These are phyloP conservation scores for Pichia pseudocactophila DNA, from an alignment of 805 yeast genomes.

Conservation along the genomic window DNA sequence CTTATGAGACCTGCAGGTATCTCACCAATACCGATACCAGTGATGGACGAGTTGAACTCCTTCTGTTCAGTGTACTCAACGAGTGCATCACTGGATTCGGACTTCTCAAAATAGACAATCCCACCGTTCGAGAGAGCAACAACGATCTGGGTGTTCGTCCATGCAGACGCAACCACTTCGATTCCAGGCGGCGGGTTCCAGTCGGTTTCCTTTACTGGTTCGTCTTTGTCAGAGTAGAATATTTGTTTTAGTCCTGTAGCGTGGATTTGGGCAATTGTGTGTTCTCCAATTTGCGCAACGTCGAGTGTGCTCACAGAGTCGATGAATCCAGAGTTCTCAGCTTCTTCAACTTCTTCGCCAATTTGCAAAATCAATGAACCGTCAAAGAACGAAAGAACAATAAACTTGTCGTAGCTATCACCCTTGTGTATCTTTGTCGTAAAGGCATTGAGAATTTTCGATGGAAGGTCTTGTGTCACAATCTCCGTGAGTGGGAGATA, in stretches of 20 bases:
- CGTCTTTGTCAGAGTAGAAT: conserved; percentile 23
- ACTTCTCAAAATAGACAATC: conserved; percentile 75
- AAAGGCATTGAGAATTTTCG: conserved; percentile 52
- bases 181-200: conserved; percentile 85
- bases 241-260: conserved; percentile 60
- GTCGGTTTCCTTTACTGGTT: conserved; percentile 32
- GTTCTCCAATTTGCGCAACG: conserved; percentile 57
- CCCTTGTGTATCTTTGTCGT: conserved; percentile 41
- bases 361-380: conserved; percentile 67
- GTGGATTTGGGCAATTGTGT: conserved; percentile 66
- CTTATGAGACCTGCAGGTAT: conserved; percentile 38
- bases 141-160: conserved; percentile 60
- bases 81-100: conserved; percentile 46
- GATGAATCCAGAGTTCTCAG: conserved; percentile 48
- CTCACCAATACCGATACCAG: conserved; percentile 41
- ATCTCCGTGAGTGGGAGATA: conserved; percentile 55
- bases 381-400: conserved; percentile 56
- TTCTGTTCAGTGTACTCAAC: conserved; percentile 60
- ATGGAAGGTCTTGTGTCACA: conserved; percentile 72
- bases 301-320: conserved; percentile 52
- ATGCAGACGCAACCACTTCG: conserved; percentile 46
- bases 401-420: conserved; percentile 49
- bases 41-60: conserved; percentile 44
- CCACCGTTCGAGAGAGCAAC: conserved; percentile 67
- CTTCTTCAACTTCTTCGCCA: conserved; percentile 75